Evolutionary conservation across 106 monocot species (phyloP), one percentile per base, ranked within the genome.

Genomic region (Acanthochlamys bracteata): DNA sequence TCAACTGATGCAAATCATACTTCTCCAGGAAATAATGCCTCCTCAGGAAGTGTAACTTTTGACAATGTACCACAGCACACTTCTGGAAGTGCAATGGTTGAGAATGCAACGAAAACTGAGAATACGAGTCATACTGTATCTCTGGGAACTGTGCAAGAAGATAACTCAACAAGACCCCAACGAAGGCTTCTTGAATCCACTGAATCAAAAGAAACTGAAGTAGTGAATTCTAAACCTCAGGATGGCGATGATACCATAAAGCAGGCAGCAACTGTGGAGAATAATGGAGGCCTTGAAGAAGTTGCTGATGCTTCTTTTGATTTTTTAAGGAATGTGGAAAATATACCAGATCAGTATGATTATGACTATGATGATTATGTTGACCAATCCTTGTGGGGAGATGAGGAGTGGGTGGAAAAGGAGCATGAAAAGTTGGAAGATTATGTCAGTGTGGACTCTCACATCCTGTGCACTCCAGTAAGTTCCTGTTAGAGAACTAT

Each of bases 301-400:
- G 88, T 81, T 49, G 92, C 92, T 60, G 85, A 88, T 79, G 62
- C 78, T 23, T 98, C 98, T 61, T 98, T 98, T 86, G 88, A 98
- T 76, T 57, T 98, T 47, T 88, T 98, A 42, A 69, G 92, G 17
- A 77, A 86, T 53, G 59, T 54, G 20, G 85, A 96, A 67, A 88
- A 92, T 41, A 51, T 98, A 46, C 73, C 69, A 68, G 92, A 98
- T 75, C 92, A 98, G 54, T 98, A 98, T 71, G 76, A 75, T 70
- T 98, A 92, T 72, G 98, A 98, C 67, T 98, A 98, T 75, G 98
- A 98, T 79, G 98, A 98, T 69, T 83, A 92, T 79, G 85, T 92
- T 70, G 83, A 98, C 55, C 81, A 85, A 19, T 70, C 85, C 39
- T 81, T 92, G 98, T 98, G 98, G 98, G 91, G 92, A 19, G 88